Base-by-base conservation (phyloP, 306 rosid species). In the Senna siamea region DNA sequence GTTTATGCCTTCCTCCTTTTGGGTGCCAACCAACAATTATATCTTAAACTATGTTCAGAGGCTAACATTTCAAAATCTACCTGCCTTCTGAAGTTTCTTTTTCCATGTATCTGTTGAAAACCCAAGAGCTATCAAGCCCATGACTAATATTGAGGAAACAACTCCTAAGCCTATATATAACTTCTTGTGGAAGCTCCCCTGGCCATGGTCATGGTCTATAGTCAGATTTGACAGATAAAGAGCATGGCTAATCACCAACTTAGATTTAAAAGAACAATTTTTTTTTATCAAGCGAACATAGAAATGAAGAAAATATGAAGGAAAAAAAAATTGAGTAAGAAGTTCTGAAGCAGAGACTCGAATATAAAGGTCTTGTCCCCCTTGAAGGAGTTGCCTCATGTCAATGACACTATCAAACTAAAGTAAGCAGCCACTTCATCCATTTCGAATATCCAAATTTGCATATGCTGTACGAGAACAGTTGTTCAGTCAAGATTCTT, bases 301-400 rank as follows among this genome's bases (percentile, higher is more conserved):
- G n/a, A n/a, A n/a, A n/a, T n/a, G n/a, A n/a, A n/a, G 30, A 26
- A 26, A 26, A 3, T 2, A 43, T 2, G 3, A 12, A 8, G 44
- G 19, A 30, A 26, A 0, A 41, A n/a, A 11, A 41, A 15, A 34
- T 9, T 26, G 41, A 15, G 0, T 66, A 76, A 66, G 79, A 20
- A 79, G 26, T 18, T 83, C 80, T 26, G 82, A 76, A 18, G 82
- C 77, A 13, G 82, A 77, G 20, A 79, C 26, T 22, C 70, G 41
- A 7, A 79, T 2, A 50, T 72, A 76, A 18, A 76, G 20, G 51
- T 76, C 82, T 61, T 80, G 82, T 13, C 87, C 87, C 41, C 41
- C 28, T 12, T 19, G 17, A 9, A 14, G 14, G 53, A 2, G 43
- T 11, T 30, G 10, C 52, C 40, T 73, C 13, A 80, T 34, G 51